A percentile compares a stretch with the other conserved stretches of the same genome.
Conservation (phyloP, 164 flowering plant genomes). For the Buxus sempervirens region DNA sequence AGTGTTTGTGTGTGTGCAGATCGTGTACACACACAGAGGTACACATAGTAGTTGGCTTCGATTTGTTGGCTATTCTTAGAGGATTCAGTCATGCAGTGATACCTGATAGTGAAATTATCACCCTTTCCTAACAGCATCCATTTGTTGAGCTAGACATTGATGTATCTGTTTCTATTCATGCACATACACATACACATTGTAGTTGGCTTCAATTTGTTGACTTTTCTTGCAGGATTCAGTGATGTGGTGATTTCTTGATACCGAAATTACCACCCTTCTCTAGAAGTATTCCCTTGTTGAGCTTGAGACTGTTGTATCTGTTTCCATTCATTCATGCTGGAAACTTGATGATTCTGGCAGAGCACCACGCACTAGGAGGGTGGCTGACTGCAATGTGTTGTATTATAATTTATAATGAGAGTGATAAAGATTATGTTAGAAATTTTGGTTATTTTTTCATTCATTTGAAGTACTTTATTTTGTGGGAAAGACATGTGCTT, state of each 20-base stretch:
- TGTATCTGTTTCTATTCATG: background rate
- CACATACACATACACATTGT: too few relatives aligned
- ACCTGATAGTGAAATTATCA: too few relatives aligned
- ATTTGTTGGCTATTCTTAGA: background rate
- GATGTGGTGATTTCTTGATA: too few relatives aligned
- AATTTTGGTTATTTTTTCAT: too few relatives aligned
- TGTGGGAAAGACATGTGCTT: background rate
- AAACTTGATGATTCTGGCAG: background rate
- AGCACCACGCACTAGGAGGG: background rate
- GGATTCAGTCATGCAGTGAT: background rate
- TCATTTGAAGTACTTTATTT: background rate
- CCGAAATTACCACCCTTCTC: background rate
- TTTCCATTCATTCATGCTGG: background rate
- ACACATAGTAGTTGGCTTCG: background rate
- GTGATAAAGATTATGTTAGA: too few relatives aligned
- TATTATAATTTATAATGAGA: too few relatives aligned
- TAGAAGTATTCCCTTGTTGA: background rate
- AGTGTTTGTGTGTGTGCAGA: background rate
- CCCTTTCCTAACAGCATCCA: background rate
- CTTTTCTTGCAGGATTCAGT: background rate
- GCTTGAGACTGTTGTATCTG: too few relatives aligned
- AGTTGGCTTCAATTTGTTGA: background rate
- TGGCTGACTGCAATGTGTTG: too few relatives aligned
- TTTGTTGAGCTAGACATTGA: background rate
- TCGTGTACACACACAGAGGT: too few relatives aligned